Evolutionary conservation across 495 filamentous ascomycete species (phyloP), one percentile per base, ranked within the genome.

Genomic region (Hypoxylon intermedium): DNA sequence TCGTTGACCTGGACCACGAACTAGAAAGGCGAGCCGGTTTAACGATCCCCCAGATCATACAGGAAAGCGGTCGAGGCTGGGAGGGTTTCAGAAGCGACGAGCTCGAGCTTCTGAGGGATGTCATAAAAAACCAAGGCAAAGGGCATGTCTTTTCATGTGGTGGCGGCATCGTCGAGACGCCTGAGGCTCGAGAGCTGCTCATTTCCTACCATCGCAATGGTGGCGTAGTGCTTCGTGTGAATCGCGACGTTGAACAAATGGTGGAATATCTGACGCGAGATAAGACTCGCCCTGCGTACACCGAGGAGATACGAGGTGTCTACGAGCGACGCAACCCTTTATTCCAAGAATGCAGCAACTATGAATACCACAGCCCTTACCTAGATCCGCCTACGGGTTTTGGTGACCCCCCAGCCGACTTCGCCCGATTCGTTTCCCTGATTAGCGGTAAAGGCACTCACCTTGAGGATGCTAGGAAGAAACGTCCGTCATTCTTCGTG

Each of bases 271-370:
- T 99, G 43, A 87, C 90, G 60, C 82, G 89, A 28, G 94, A 99
- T 76, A 91, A 96, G 77, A 90, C 89, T 15, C 85, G 94, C 1
- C 94, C 94, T 6, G 95, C 94, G 23, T 98, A 96, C 70, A 85
- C 91, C 11, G 94, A 96, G 64, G 90, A 98, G 57, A 95, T 97
- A 82, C 86, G 90, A 77, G 88, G 85, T 1, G 94, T 99, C 23
- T 98, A 93, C 83, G 78, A 92, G 41, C 89, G 95, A 41, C 87
- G 94, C 12, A 94, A 93, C 74, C 90, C 91, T 2, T 95, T 90
- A 86, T 98, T 90, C 75, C 79, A 88, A 52, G 87, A 93, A 65
- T 98, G 94, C 80, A 97, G 93, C 77, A 98, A 97, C 72, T 89
- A 89, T 70, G 90, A 96, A 66, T 97, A 95, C 77, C 87, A 92